Evolutionary conservation across 257 asterid genomes (phyloP), one percentile per base, ranked within the genome.

Genomic region (Salvia splendens): DNA sequence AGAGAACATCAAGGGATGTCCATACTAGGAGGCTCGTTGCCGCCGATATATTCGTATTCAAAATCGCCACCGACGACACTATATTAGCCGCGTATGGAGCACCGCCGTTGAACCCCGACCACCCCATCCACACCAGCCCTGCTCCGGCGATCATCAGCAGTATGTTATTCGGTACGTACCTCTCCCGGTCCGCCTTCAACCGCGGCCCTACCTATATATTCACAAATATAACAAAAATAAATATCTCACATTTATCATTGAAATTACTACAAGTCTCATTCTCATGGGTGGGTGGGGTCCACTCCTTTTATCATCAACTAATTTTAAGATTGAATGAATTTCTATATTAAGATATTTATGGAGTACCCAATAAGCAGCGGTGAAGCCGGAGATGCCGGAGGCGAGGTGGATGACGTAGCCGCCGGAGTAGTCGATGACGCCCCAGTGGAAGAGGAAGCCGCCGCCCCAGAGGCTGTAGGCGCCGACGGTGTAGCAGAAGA

Each of bases 91-190:
- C 88, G 30, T 87, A 86, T 0, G 98, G 98, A 0, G 95, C 98
- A 5, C 98, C 96, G 8, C 98, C 96, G 45, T 91, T 91, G 64
- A 91, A 91, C 12, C 98, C 98, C n/a, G 96, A 82, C 98, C 98
- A 91, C 4, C 98, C 98, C 98, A 91, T 87, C 98, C 98, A 91
- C 43, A 91, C 74, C 53, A 91, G 69, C 61, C 98, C 98, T 0
- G 95, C 95, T 61, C 98, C 98, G 5, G 95, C 95, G 14, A 92
- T 90, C 94, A 86, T 89, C 30, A 91, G 74, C 78, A 92, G 47
- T 5, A 92, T 75, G 17, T 92, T 92, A 78, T 92, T 92, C 3
- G 98, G 98, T 33, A 92, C 95, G 54, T 87, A 92, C 54, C 96
- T 81, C 56, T 92, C 96, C 68, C 98, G 75, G 6, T 92, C 98